These are phyloP conservation scores for Amaranthus tricolor DNA, from an alignment of 179 eudicot genomes.

Conservation along the genomic window DNA sequence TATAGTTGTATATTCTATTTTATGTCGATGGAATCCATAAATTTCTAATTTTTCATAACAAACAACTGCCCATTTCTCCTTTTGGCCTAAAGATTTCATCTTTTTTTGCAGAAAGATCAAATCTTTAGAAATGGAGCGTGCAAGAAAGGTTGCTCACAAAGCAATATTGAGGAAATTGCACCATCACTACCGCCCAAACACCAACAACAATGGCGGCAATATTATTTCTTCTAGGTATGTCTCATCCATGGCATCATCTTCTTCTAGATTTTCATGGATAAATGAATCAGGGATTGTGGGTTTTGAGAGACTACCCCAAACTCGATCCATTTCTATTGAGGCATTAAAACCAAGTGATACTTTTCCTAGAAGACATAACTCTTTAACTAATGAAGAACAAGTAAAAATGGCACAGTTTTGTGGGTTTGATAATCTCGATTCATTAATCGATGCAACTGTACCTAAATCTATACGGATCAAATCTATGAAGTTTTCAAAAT, in stretches of 20 bases:
- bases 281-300: conserved; percentile 28
- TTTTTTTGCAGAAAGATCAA: conserved; percentile 24
- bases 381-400: conserved; percentile 72
- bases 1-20: conserved; percentile 5
- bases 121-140: conserved; percentile 66
- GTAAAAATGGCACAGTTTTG: conserved; percentile 64
- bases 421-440: conserved; percentile 57
- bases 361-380: conserved; percentile 86
- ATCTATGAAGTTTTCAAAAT: conserved; percentile 59
- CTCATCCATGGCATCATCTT: conserved; percentile 54
- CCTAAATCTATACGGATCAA: conserved; percentile 69
- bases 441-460: conserved; percentile 77
- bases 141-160: conserved; percentile 63
- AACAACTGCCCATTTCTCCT: conserved; percentile 13
- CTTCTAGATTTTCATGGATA: conserved; percentile 23
- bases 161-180: conserved; percentile 59
- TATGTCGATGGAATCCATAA: conserved; percentile 23
- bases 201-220: conserved; percentile 18
- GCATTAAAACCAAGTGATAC: conserved; percentile 82
- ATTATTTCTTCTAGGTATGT: conserved; percentile 57
- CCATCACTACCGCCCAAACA: conserved; percentile 13
- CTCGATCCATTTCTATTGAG: conserved; percentile 62
- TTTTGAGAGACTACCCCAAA: conserved; percentile 26
- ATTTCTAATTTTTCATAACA: conserved; percentile 22
- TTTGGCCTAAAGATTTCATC: conserved; percentile 1